Conservation (phyloP, 208 protist species). For the Acanthamoeba royreba region DNA sequence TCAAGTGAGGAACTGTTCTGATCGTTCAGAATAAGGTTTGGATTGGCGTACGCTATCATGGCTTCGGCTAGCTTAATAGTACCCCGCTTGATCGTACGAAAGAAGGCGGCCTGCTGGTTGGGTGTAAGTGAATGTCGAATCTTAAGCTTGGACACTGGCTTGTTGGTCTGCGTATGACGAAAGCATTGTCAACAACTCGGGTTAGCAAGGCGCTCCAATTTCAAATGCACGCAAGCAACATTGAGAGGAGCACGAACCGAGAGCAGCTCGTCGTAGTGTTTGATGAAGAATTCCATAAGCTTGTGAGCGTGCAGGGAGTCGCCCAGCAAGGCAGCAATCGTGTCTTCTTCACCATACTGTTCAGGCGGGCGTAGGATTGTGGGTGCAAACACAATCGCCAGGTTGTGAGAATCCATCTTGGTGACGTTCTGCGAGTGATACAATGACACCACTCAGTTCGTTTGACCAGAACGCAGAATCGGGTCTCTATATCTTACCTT, state of each 20-base stretch:
- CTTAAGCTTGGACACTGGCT: neutral
- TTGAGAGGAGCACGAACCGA: neutral
- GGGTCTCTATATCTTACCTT: neutral
- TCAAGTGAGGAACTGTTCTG: too few species aligned
- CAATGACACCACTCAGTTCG: neutral
- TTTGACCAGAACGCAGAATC: neutral
- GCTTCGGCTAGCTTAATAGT: slow-evolving; percentile 9
- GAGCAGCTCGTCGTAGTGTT: slow-evolving; percentile 3
- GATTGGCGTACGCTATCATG: neutral
- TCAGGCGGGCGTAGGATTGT: slow-evolving; percentile 3
- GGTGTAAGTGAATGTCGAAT: neutral
- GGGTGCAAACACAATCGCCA: slow-evolving; percentile 27
- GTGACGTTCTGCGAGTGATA: neutral
- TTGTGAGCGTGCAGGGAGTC: slow-evolving; percentile 19
- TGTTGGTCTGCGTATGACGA: neutral
- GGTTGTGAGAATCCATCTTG: slow-evolving; percentile 31
- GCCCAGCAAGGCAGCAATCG: neutral
- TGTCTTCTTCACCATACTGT: neutral
- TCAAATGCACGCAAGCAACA: neutral
- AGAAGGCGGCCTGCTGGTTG: slow-evolving; percentile 13
- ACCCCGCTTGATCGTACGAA: neutral
- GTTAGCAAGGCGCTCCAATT: too few species aligned
- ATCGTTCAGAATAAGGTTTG: too few species aligned
- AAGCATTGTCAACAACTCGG: too few species aligned
- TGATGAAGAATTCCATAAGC: slow-evolving; percentile 39